phyloP scores from a whole-genome alignment of 2,329 filamentous ascomycete genomes.

The Fusarium aywerte region DNA sequence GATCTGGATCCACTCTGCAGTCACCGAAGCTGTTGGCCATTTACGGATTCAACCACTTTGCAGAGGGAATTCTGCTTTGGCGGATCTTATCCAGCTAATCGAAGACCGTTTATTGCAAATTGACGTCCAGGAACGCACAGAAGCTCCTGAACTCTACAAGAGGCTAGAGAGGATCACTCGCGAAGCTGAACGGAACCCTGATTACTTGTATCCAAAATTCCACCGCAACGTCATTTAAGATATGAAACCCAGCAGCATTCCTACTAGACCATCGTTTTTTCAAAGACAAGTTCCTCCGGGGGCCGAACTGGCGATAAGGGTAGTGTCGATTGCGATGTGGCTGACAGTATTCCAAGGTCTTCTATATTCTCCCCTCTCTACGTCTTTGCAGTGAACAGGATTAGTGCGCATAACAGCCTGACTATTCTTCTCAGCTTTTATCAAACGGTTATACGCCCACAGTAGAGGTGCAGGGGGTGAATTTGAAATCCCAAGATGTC shows the following conservation, averaged over 20 bases:
- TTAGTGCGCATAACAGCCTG: too few relatives aligned
- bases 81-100: constrained; percentile 10
- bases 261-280: too few relatives aligned
- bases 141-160: not conserved
- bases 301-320: too few relatives aligned
- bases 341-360: too few relatives aligned
- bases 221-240: not conserved
- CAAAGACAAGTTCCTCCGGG: too few relatives aligned
- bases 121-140: not conserved
- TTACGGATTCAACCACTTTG: constrained; percentile 1
- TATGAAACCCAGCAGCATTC: not conserved
- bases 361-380: too few relatives aligned
- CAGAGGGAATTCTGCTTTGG: not conserved
- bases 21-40: not conserved
- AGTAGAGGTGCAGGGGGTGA: too few relatives aligned
- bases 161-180: not conserved
- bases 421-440: too few relatives aligned
- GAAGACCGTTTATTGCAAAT: not conserved
- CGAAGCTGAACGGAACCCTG: not conserved
- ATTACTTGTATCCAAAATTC: not conserved
- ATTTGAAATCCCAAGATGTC: too few relatives aligned
- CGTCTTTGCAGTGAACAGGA: too few relatives aligned
- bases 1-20: constrained; percentile 4
- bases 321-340: too few relatives aligned
- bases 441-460: too few relatives aligned